Conservation (phyloP, 2,329 filamentous ascomycete genomes). For the Penicillium vulpinum region DNA sequence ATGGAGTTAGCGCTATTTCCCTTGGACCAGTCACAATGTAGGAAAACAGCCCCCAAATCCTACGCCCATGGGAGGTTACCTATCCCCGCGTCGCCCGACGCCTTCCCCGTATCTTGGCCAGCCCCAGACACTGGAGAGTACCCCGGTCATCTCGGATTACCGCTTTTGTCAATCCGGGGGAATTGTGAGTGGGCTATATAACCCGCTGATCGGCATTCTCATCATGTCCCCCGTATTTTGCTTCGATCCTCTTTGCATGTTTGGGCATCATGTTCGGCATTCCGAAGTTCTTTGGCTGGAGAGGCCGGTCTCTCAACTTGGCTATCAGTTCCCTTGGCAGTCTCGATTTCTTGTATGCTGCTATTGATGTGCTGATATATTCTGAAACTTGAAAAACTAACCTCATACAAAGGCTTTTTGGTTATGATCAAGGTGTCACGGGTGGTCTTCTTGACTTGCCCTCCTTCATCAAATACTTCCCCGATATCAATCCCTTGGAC, state of each 20-base stretch:
- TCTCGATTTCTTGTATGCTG: slow-evolving; percentile 38
- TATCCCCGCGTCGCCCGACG: slow-evolving; percentile 18
- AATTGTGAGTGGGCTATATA: slow-evolving; percentile 24
- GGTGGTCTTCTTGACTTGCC: slow-evolving; percentile 45
- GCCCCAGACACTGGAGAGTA: slow-evolving; percentile 13
- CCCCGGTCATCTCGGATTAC: slow-evolving; percentile 25
- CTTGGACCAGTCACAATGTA: slow-evolving; percentile 8
- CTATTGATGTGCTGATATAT: no score
- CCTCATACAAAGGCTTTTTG: slow-evolving; percentile 30
- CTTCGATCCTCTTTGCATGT: slow-evolving; percentile 11
- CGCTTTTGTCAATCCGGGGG: slow-evolving; percentile 24
- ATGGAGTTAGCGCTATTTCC: not conserved
- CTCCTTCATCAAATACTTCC: slow-evolving; percentile 44
- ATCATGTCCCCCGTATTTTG: not conserved
- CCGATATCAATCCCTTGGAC: slow-evolving; percentile 28
- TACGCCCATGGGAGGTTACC: slow-evolving; percentile 8
- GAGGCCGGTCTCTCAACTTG: slow-evolving; percentile 29
- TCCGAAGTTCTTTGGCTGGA: slow-evolving; percentile 30
- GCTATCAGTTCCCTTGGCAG: slow-evolving; percentile 48
- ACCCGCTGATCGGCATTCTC: slow-evolving; percentile 8
- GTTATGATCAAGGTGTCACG: slow-evolving; percentile 45
- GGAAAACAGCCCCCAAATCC: slow-evolving; percentile 19
- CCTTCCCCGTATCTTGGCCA: slow-evolving; percentile 29
- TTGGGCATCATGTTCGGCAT: slow-evolving; percentile 29
- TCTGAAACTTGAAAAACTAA: slow-evolving; percentile 12